These are phyloP conservation scores for Mucor indicus DNA, from an alignment of 371 early-diverging fungal species.

Conservation along the genomic window DNA sequence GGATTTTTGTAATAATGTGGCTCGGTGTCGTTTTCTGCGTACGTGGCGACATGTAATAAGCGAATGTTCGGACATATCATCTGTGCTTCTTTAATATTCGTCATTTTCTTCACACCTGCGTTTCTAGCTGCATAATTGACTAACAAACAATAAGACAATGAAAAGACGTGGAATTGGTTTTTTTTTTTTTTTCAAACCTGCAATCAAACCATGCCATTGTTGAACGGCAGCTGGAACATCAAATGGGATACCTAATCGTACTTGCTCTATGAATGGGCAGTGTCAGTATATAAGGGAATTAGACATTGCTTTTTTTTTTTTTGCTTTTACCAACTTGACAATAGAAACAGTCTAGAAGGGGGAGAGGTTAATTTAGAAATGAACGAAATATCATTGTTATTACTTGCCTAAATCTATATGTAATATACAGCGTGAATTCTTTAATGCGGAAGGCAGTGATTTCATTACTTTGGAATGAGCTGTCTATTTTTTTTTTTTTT, in stretches of 20 bases:
- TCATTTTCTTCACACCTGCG: constrained; percentile 45
- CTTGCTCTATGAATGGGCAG: constrained; percentile 64
- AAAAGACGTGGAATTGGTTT: background rate
- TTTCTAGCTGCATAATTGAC: constrained; percentile 63
- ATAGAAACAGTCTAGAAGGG: constrained; percentile 67
- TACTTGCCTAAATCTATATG: constrained; percentile 60
- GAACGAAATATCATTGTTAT: background rate
- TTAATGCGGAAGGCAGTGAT: constrained; percentile 46
- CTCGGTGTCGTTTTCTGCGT: constrained; percentile 59
- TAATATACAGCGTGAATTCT: constrained; percentile 54
- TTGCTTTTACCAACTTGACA: constrained; percentile 63
- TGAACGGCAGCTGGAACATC: constrained; percentile 81
- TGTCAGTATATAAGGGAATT: background rate
- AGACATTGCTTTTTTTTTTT: background rate
- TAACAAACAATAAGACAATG: background rate
- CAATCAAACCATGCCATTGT: constrained; percentile 89
- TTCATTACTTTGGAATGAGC: constrained; percentile 1
- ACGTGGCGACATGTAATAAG: constrained; percentile 89
- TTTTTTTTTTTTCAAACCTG: constrained; percentile 73
- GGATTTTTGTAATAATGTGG: constrained; percentile 73
- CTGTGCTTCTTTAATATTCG: constrained; percentile 56
- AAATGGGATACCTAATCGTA: constrained; percentile 64
- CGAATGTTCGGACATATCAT: constrained; percentile 67
- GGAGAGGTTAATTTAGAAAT: background rate
- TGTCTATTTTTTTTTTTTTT: background rate